Percentiles rank a stretch among this genome's conserved stretches.
phyloP scores from a whole-genome alignment of 164 flowering plant genomes.

The Umbellularia californica region DNA sequence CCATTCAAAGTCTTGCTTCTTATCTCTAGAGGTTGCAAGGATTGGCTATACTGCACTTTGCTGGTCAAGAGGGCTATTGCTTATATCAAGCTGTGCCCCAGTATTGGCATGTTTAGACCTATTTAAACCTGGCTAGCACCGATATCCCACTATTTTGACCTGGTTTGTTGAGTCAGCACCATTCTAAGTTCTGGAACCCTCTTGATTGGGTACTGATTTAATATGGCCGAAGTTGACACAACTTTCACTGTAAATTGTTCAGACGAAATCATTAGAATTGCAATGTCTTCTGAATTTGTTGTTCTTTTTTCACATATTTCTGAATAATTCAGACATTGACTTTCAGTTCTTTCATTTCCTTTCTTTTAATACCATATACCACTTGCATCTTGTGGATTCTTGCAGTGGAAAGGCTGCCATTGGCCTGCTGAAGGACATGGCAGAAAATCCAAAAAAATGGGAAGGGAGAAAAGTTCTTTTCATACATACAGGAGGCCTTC shows the following conservation, averaged over 20 bases:
- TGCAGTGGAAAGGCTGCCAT: constrained; percentile 91
- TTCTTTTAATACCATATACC: too few relatives aligned
- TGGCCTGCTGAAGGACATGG: constrained; percentile 75
- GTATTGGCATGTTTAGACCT: background rate
- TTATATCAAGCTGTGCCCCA: background rate
- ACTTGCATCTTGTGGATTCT: background rate
- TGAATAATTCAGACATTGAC: too few relatives aligned
- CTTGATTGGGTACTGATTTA: too few relatives aligned
- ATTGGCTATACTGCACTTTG: background rate
- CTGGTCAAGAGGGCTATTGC: too few relatives aligned
- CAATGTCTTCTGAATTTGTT: too few relatives aligned
- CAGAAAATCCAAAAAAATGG: constrained; percentile 74
- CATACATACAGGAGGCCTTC: constrained; percentile 94
- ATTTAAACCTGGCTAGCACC: background rate
- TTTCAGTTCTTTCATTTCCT: too few relatives aligned
- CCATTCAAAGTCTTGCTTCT: background rate
- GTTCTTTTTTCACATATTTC: too few relatives aligned
- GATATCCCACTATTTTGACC: background rate
- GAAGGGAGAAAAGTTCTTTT: constrained; percentile 81
- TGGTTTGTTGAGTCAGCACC: too few relatives aligned
- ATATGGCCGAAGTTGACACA: too few relatives aligned
- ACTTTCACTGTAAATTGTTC: too few relatives aligned
- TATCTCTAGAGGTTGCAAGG: background rate
- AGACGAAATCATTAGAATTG: background rate
- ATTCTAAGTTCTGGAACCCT: too few relatives aligned